These are phyloP conservation scores for Paramyrothecium sp. DNA, from an alignment of 2,329 filamentous ascomycete genomes.

Conservation along the genomic window DNA sequence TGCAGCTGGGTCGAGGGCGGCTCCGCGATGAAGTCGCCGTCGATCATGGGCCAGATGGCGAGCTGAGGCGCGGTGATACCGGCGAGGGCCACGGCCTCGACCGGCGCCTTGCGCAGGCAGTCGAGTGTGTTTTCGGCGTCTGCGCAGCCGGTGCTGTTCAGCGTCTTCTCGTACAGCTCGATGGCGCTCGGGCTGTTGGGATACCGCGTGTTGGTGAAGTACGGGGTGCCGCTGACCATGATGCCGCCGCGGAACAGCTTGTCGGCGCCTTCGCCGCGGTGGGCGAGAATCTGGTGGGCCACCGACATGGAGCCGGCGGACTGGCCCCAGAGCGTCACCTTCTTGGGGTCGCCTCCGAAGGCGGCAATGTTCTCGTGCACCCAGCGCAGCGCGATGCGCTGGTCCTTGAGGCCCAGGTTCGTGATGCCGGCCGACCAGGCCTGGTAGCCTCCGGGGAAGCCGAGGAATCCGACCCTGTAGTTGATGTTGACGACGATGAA, in stretches of 20 bases:
- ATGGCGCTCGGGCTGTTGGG: not conserved
- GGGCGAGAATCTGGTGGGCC: conserved; percentile 43
- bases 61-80: not conserved
- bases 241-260: not conserved
- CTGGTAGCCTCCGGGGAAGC: conserved; percentile 43
- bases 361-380: conserved; percentile 43
- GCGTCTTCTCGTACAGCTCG: not conserved
- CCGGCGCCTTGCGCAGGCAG: not conserved
- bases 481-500: conserved; percentile 48
- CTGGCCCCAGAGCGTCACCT: conserved; percentile 51
- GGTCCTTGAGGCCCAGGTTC: conserved; percentile 49
- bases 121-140: not conserved
- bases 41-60: not conserved
- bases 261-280: conserved; percentile 32
- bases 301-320: conserved; percentile 48
- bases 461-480: conserved; percentile 45
- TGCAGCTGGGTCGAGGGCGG: not conserved
- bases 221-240: not conserved
- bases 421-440: conserved; percentile 37
- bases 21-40: not conserved
- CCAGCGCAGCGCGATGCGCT: conserved; percentile 44
- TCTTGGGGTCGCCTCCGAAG: conserved; percentile 43
- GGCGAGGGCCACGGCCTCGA: not conserved
- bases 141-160: not conserved
- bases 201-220: not conserved